Evolutionary conservation across 768 basidiomycete genomes (phyloP).

Genomic region (Russula sp.): DNA sequence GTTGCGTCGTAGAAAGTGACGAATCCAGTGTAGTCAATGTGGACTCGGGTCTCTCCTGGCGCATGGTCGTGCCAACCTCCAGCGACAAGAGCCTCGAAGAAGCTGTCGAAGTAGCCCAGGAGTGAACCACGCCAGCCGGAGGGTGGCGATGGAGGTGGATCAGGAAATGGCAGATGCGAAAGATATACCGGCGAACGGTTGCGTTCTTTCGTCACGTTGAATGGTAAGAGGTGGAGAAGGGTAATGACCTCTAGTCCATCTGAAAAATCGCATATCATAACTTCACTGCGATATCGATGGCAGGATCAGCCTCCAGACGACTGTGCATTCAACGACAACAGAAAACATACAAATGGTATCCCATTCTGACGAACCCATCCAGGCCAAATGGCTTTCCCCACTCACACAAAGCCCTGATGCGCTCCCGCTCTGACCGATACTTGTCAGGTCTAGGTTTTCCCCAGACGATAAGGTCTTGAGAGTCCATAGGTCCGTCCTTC

Average conservation of each 20-base stretch:
- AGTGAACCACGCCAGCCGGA: constrained; percentile 19
- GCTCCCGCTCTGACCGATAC: constrained; percentile 22
- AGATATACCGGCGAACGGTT: too few relatives aligned
- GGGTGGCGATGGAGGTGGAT: background rate
- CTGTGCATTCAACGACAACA: background rate
- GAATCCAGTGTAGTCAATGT: constrained; percentile 35
- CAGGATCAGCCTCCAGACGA: background rate
- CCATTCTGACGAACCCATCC: constrained; percentile 30
- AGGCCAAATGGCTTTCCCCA: constrained; percentile 30
- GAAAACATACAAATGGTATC: constrained; percentile 17
- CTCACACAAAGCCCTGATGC: constrained; percentile 28
- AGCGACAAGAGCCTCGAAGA: constrained; percentile 28
- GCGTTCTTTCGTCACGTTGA: background rate
- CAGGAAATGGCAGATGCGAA: background rate
- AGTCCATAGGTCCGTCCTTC: constrained; percentile 29
- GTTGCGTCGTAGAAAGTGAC: constrained; percentile 39
- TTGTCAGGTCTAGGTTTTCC: constrained; percentile 23
- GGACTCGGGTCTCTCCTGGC: constrained; percentile 40
- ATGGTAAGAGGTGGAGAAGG: constrained; percentile 7
- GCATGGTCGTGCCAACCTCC: constrained; percentile 37
- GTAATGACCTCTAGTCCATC: constrained; percentile 15
- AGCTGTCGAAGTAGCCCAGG: background rate
- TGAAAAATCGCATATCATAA: constrained; percentile 16
- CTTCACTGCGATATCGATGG: constrained; percentile 15
- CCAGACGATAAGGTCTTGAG: constrained; percentile 33